phyloP scores from a whole-genome alignment of 1,139 yeast genomes.

The Suhomyces terraborum region DNA sequence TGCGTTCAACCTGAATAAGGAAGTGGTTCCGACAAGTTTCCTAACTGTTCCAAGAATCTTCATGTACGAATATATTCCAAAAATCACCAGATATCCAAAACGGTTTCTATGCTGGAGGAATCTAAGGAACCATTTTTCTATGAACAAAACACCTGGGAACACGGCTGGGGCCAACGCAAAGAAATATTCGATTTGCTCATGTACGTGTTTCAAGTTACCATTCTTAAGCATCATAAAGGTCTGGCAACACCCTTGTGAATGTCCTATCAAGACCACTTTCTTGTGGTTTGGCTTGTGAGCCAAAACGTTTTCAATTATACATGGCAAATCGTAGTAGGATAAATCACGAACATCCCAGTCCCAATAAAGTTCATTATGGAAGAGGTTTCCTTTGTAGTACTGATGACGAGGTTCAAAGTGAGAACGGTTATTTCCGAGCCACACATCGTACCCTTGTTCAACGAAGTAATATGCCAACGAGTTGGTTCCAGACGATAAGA shows the following conservation, averaged over 20 bases:
- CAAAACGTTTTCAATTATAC: slow-evolving; percentile 65
- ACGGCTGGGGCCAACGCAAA: slow-evolving; percentile 88
- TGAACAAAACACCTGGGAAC: slow-evolving; percentile 75
- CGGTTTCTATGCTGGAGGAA: slow-evolving; percentile 51
- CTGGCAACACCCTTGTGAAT: slow-evolving; percentile 94
- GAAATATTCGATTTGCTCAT: slow-evolving; percentile 61
- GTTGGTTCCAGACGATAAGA: slow-evolving; percentile 71
- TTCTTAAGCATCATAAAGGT: slow-evolving; percentile 59
- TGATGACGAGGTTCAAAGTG: slow-evolving; percentile 74
- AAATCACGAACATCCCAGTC: slow-evolving; percentile 86
- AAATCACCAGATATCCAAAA: slow-evolving; percentile 45
- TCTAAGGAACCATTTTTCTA: slow-evolving; percentile 56
- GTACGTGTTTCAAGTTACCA: slow-evolving; percentile 32
- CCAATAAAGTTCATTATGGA: slow-evolving; percentile 62
- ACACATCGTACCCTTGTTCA: slow-evolving; percentile 76
- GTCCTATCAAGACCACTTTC: slow-evolving; percentile 70
- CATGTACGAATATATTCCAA: slow-evolving; percentile 64
- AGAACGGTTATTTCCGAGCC: slow-evolving; percentile 92
- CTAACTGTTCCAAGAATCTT: slow-evolving; percentile 59
- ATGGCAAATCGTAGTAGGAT: slow-evolving; percentile 76
- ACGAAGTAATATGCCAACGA: slow-evolving; percentile 69
- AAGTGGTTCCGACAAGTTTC: slow-evolving; percentile 42
- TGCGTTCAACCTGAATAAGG: slow-evolving; percentile 61
- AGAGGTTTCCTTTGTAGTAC: slow-evolving; percentile 35
- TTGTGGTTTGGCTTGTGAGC: slow-evolving; percentile 40